Evolutionary conservation across 192 early-diverging fungal species (phyloP).

Genomic region (Linnemannia schmuckeri): DNA sequence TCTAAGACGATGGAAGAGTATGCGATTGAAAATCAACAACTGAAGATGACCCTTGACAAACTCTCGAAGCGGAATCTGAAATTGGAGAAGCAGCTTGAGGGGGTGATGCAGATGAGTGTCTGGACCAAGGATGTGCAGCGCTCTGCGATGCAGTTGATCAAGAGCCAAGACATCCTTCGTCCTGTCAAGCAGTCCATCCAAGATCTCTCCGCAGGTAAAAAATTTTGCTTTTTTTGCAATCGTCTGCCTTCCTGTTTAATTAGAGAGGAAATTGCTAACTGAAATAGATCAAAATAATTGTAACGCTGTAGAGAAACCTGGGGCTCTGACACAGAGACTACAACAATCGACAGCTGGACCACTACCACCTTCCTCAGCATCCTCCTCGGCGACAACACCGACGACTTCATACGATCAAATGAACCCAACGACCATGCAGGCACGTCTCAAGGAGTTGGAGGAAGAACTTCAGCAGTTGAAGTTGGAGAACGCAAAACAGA

Average conservation of each 20-base stretch:
- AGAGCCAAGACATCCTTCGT: constrained; percentile 50
- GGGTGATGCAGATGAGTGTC: constrained; percentile 54
- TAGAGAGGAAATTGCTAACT: background rate
- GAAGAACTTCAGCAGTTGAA: constrained; percentile 64
- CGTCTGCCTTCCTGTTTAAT: background rate
- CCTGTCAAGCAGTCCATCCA: constrained; percentile 50
- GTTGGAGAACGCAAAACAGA: constrained; percentile 66
- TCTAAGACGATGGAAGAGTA: constrained; percentile 75
- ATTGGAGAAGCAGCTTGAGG: constrained; percentile 46
- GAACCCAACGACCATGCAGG: constrained; percentile 41
- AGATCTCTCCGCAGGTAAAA: constrained; percentile 30
- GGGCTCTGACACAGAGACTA: background rate
- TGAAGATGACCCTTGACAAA: constrained; percentile 72
- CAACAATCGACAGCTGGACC: background rate
- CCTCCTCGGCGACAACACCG: background rate
- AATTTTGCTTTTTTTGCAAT: background rate
- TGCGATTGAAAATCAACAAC: constrained; percentile 73
- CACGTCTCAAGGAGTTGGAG: constrained; percentile 70
- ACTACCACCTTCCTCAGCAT: background rate
- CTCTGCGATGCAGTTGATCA: constrained; percentile 51
- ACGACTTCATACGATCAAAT: constrained; percentile 3
- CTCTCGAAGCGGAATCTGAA: constrained; percentile 63
- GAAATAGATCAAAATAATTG: background rate
- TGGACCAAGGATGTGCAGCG: constrained; percentile 51
- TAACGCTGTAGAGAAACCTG: constrained; percentile 6